Conservation (phyloP, 2,329 filamentous ascomycete species). For the Xylaria sp. region DNA sequence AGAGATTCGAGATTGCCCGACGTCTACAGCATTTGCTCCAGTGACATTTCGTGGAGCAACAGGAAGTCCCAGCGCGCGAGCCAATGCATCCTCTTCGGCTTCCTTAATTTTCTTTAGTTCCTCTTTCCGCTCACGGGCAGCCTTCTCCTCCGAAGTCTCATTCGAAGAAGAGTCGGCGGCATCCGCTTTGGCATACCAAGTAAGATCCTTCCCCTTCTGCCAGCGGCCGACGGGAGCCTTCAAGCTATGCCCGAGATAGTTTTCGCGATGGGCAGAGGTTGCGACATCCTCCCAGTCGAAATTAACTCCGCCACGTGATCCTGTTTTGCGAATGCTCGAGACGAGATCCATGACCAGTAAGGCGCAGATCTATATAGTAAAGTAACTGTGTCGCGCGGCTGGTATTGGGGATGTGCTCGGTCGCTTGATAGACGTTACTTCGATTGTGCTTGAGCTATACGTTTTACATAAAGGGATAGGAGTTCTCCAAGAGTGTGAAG, state of each 20-base stretch:
- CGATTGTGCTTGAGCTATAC: neutral
- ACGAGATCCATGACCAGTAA: constrained; percentile 82
- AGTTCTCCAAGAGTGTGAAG: too few species aligned
- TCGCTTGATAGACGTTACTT: neutral
- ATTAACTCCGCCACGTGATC: constrained; percentile 92
- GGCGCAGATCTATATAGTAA: neutral
- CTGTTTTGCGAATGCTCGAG: constrained; percentile 87
- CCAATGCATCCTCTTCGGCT: constrained; percentile 91
- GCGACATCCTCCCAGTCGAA: constrained; percentile 98
- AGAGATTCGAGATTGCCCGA: constrained; percentile 54
- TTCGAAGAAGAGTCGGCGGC: constrained; percentile 61
- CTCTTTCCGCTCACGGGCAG: constrained; percentile 72
- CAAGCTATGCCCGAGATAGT: constrained; percentile 86
- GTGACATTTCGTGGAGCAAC: constrained; percentile 69
- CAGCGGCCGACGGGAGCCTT: constrained; percentile 94
- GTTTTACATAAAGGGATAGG: neutral
- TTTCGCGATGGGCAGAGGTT: constrained; percentile 87
- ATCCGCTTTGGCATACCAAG: constrained; percentile 72
- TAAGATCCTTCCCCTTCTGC: constrained; percentile 79
- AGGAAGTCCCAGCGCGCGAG: constrained; percentile 82
- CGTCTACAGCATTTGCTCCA: constrained; percentile 75
- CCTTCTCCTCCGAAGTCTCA: constrained; percentile 69
- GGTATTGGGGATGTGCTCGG: neutral
- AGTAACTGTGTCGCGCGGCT: neutral
- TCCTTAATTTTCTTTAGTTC: constrained; percentile 84